Base-by-base conservation (phyloP, 306 rosid species). In the Lotus japonicus region DNA sequence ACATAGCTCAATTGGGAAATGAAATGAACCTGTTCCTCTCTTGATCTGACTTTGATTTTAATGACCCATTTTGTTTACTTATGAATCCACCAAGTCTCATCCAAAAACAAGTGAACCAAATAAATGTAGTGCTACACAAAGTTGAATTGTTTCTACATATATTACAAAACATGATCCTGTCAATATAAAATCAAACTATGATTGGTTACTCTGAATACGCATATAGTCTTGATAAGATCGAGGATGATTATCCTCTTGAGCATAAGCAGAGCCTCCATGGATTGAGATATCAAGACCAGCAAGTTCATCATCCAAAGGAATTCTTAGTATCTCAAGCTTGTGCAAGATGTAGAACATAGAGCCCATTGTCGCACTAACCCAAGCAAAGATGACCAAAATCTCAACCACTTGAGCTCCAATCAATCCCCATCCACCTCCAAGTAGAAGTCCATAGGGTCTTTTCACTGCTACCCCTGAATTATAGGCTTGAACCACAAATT, bases 321-420 rank as follows among this genome's bases (percentile, higher is more conserved):
- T 88, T 74, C 92, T 88, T 14, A 86, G 28, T 9, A 86, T 39
- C 4, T 64, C 3, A 18, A 88, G 92, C 75, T 77, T 81, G 73
- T 84, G 73, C 13, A 88, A 76, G 31, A 35, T 50, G 58, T 69
- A 82, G 70, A 90, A 88, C 35, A 90, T 61, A 10, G 87, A 82
- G 9, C 88, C 95, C 95, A 90, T 86, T 65, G 92, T 86, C 19
- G 56, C 58, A 80, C 92, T 86, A 53, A 84, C 95, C 90, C 95
- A 88, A 8, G 48, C 79, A 68, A 81, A 73, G 16, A 84, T 86
- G 42, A 51, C 87, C 77, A 85, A 62, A 64, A 80, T 69, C 72
- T 86, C 92, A 55, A 60, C 28, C 5, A 81, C 70, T 82, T 88
- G 95, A 21, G 91, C 84, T 45, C 89, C 91, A 18, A 88, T 51